These are phyloP conservation scores for Protomyces inundatus DNA, from an alignment of 1,139 yeast species.

Conservation along the genomic window DNA sequence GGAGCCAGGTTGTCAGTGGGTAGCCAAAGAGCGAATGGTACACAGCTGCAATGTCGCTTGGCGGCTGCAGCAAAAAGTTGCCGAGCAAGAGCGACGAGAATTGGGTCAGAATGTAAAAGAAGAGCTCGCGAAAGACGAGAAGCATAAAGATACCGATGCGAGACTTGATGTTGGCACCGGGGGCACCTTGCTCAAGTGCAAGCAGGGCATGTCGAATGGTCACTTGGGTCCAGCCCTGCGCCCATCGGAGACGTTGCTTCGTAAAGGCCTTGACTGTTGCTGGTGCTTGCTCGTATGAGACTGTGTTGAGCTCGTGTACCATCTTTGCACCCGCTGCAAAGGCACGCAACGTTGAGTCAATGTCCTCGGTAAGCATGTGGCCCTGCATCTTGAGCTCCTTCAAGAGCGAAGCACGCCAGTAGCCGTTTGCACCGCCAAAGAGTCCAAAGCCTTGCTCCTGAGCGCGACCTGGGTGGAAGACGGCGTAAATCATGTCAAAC, in stretches of 20 bases:
- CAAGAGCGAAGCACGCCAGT: constrained; percentile 24
- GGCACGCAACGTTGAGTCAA: constrained; percentile 25
- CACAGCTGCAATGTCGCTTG: constrained; percentile 20
- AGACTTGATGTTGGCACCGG: constrained; percentile 25
- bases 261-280: constrained; percentile 21
- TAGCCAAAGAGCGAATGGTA: constrained; percentile 23
- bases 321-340: constrained; percentile 25
- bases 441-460: constrained; percentile 24
- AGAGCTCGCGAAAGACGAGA: constrained; percentile 24
- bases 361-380: constrained; percentile 25
- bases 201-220: constrained; percentile 19
- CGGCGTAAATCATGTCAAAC: constrained; percentile 26
- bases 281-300: constrained; percentile 25
- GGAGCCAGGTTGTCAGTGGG: constrained; percentile 16
- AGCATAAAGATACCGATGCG: constrained; percentile 24
- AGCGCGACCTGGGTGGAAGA: constrained; percentile 25
- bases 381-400: constrained; percentile 27
- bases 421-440: constrained; percentile 25
- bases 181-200: constrained; percentile 24
- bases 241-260: constrained; percentile 24
- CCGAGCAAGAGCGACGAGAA: constrained; percentile 20
- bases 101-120: constrained; percentile 24
- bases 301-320: constrained; percentile 25
- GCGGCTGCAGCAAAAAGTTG: constrained; percentile 22
- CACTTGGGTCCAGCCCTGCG: constrained; percentile 25